Conservation (phyloP, 768 basidiomycete genomes). For the Cyclocybe cylindracea region DNA sequence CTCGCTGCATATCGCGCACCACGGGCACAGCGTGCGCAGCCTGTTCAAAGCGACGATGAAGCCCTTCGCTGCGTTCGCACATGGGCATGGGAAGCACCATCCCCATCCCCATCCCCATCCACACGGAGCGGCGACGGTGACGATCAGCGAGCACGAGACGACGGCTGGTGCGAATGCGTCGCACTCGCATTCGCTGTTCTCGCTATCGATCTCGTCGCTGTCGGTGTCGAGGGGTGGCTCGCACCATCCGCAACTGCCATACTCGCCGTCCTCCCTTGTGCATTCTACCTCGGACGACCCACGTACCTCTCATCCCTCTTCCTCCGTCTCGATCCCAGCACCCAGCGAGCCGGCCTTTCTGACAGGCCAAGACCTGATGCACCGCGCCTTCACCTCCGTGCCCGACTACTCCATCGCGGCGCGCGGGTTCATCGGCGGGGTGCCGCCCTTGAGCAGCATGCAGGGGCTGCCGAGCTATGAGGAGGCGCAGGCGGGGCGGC, state of each 20-base stretch:
- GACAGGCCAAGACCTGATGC: constrained; percentile 40
- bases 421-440: constrained; percentile 87
- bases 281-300: too few species aligned
- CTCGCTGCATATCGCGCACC: constrained; percentile 33
- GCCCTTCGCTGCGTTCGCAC: constrained; percentile 50
- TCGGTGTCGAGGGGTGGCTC: too few species aligned
- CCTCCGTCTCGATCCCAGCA: too few species aligned
- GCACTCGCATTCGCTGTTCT: too few species aligned
- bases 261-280: too few species aligned
- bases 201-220: too few species aligned
- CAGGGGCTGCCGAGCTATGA: constrained; percentile 86
- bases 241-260: too few species aligned
- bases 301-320: too few species aligned
- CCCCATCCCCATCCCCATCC: constrained; percentile 12
- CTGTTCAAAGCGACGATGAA: constrained; percentile 66
- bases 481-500: constrained; percentile 42
- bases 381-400: constrained; percentile 71
- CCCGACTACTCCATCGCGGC: constrained; percentile 87
- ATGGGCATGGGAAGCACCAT: constrained; percentile 16
- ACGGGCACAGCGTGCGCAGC: constrained; percentile 46
- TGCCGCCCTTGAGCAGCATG: constrained; percentile 78
- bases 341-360: neutral
- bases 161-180: too few species aligned
- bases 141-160: too few species aligned
- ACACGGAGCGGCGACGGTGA: neutral